These are phyloP conservation scores for Penicillium aurantiogriseum DNA, from an alignment of 2,329 filamentous ascomycete genomes.

Conservation along the genomic window DNA sequence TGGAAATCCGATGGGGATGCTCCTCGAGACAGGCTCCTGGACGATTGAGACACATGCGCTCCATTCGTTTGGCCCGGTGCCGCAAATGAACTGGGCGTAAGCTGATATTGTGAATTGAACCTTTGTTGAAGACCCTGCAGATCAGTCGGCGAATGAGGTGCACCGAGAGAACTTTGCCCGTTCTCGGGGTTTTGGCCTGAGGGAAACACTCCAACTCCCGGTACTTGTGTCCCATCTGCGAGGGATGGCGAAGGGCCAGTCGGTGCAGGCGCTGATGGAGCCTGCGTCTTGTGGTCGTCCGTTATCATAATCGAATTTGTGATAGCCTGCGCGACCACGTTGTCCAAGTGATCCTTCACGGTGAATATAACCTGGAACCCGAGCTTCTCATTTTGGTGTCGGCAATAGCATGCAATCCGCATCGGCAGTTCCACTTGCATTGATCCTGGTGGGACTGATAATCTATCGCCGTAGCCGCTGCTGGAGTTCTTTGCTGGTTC, in stretches of 20 bases:
- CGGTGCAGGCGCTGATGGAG: constrained; percentile 42
- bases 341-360: constrained; percentile 75
- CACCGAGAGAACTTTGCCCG: constrained; percentile 28
- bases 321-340: constrained; percentile 78
- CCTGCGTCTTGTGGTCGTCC: constrained; percentile 91
- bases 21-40: constrained; percentile 68
- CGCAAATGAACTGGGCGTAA: constrained; percentile 41
- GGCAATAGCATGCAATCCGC: constrained; percentile 96
- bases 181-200: constrained; percentile 34
- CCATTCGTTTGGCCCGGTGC: constrained; percentile 40
- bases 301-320: constrained; percentile 93
- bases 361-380: constrained; percentile 95
- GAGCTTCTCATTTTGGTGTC: constrained; percentile 89
- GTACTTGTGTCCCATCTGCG: constrained; percentile 41
- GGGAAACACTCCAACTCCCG: constrained; percentile 46
- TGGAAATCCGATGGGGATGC: constrained; percentile 65
- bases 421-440: constrained; percentile 84
- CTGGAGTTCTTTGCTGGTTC: constrained; percentile 57
- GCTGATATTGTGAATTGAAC: constrained; percentile 46
- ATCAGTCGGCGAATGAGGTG: constrained; percentile 53
- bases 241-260: constrained; percentile 36
- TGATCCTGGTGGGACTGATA: constrained; percentile 52
- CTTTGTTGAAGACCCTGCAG: constrained; percentile 58
- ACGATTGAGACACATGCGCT: constrained; percentile 50
- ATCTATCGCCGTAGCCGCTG: constrained; percentile 42